Base-by-base conservation (phyloP, 179 eudicot genomes). In the Drosera spatulata region DNA sequence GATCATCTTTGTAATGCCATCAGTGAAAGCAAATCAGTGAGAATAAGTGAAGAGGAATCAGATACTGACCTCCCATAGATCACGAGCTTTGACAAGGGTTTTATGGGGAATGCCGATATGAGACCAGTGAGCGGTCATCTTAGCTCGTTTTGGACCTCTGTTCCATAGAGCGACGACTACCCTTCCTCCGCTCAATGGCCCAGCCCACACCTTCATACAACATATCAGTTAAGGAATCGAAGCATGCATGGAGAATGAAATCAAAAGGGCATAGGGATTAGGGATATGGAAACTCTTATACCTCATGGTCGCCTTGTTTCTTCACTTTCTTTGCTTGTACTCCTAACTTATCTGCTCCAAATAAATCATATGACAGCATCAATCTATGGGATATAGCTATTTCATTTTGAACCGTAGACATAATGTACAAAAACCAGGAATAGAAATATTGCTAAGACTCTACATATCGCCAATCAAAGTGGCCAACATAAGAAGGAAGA, bases 151-250 rank as follows among this genome's bases (percentile, higher is more conserved):
- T n/a, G 71, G 7, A 50, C 88, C 79, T 65, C 80, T 78, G 53
- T 87, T 87, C 95, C 86, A 82, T 5, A 87, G 69, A 5, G 79
- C 60, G 11, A 82, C 73, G 1, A 83, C 91, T 41, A 73, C 72
- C 67, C 79, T 78, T 0, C 65, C 59, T 1, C 61, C 41, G 42
- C 67, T 73, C n/a, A 80, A 66, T 39, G 84, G 81, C 3, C 95
- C 95, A 6, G 83, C 81, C 95, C 95, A 87, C 9, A 87, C 82
- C 91, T 86, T 67, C 42, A 55, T 53, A 3, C 39, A 7, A 55
- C 47, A 58, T 46, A 48, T 15, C 4, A 2, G 47, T 52, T 7
- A 37, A 4, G 46, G 12, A 14, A n/a, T 38, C 0, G 47, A 38
- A 2, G n/a, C 43, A 4, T 56, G 14, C 7, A 53, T n/a, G 7